Base-by-base conservation (phyloP, 2,329 filamentous ascomycete genomes). In the Fonsecaea pedrosoi region DNA sequence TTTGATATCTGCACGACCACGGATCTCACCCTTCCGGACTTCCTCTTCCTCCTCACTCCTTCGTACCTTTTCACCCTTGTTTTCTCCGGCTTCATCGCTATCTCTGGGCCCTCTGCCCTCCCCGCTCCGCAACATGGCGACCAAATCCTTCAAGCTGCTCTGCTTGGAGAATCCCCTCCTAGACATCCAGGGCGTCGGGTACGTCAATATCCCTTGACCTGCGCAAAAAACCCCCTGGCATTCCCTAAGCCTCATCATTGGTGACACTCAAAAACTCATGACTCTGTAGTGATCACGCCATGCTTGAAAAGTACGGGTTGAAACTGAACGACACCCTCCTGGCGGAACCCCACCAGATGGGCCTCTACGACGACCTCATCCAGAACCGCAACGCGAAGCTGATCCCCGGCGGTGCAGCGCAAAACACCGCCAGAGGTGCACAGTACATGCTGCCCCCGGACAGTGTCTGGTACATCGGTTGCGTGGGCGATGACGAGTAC, bases 281-380 rank as follows among this genome's bases (percentile, higher is more conserved):
- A n/a, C 8, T 12, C 59, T 34, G n/a, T 55, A 96, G 93, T 75
- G 87, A 94, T 81, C 86, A 94, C 74, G 89, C 88, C 35, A 89
- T 98, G 64, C 91, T 99, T 68, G 84, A 94, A 73, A 96, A 97
- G 86, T 99, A 99, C 79, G 89, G 83, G 67, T 86, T 99, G 76
- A 97, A 99, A 86, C 86, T 90, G 80, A 97, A 99, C 83, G 94
- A 99, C 80, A 95, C 95, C 75, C 97, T 99, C 79, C 92, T 99
- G 69, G 94, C 94, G 64, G 71, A 73, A 65, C 67, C 69, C 61
- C 65, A 73, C 60, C 95, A 99, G 83, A 85, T 90, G 77, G 87
- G 86, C 54, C 87, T 99, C 77, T 99, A 93, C 81, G 94, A 98
- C 78, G 95, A 99, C 77, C 87, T 98, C 73, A 87, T 97, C 75